Evolutionary conservation across 163 green algal species (phyloP), one percentile per base, ranked within the genome.

Genomic region (Coccomyxa subellipsoidea): DNA sequence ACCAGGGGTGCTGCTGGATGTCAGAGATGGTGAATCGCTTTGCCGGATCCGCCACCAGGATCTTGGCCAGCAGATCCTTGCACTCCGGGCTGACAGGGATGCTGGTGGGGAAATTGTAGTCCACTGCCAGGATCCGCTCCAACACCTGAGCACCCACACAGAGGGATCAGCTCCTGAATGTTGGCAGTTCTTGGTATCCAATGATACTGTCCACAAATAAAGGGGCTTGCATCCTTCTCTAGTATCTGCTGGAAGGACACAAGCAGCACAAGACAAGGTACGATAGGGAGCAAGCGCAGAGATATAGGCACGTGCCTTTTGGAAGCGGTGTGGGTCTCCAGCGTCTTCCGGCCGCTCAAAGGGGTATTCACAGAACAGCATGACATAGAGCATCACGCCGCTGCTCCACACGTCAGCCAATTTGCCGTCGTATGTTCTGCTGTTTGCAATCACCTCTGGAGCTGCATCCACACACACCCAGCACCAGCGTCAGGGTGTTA

Each of bases 21-120:
- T 96, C 86, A 1, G 82, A 31, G 40, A 99, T 94, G 31, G 89
- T 94, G 81, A 97, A 92, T 27, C 93, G 87, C 86, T 94, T 84
- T 0, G 76, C 73, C 0, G 95, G 90, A 72, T 97, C 85, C 6
- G 92, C 93, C 25, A 98, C 93, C 82, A 99, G 95, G 81, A 99
- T 97, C 47, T 87, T 84, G 7, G 59, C 54, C 34, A 99, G 88
- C 34, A 99, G 89, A 85, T 98, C 92, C 83, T 93, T 92, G 90
- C 93, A 98, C 81, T 97, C 93, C 0, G 82, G 15, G 32, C 80
- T 91, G 54, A 99, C 87, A 27, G 81, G 76, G 66, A 97, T 82
- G 39, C 87, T 71, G 31, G 7, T 38, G 12, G 94, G 95, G 54
- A 96, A 91, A 39, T 91, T 82, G 82, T 96, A 98, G 69, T 97